Conservation (phyloP, 2,329 filamentous ascomycete genomes). For the Pestalotiopsis sp. region DNA sequence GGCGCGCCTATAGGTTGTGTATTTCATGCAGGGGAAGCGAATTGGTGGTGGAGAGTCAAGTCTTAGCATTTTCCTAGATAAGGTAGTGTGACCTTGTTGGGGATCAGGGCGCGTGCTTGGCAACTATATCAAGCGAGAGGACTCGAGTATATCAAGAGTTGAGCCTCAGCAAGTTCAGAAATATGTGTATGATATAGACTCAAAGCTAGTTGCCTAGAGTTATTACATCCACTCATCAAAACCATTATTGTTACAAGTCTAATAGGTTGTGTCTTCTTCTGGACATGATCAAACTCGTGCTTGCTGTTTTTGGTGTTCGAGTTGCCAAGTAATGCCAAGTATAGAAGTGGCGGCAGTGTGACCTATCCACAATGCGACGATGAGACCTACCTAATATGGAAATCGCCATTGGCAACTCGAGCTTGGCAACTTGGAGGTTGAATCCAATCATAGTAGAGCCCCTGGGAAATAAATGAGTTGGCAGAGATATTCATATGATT, state of each 20-base stretch:
- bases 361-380: constrained; percentile 4
- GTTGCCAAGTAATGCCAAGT: constrained; percentile 13
- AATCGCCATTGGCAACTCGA: constrained; percentile 7
- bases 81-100: constrained; percentile 1
- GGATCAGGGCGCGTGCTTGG: not conserved
- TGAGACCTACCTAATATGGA: constrained; percentile 9
- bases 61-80: constrained; percentile 10
- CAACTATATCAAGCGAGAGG: not conserved
- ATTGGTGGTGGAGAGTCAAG: constrained; percentile 6
- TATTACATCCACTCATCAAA: not conserved
- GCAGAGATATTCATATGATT: not conserved
- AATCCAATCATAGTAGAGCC: not conserved
- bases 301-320: constrained; percentile 1
- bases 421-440: constrained; percentile 2
- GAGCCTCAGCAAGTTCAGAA: not conserved
- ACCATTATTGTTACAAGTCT: not conserved
- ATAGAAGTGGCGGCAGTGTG: constrained; percentile 4
- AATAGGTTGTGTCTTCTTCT: not conserved
- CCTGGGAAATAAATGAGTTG: not conserved
- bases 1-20: not conserved
- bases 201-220: too few species aligned
- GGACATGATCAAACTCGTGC: not conserved
- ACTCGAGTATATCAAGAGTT: not conserved
- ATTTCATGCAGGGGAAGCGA: constrained; percentile 5
- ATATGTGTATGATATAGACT: too few species aligned